Percentiles rank a stretch among this genome's conserved stretches.
These are phyloP conservation scores for Aspergillus sp. DNA, from an alignment of 2,329 filamentous ascomycete species.

Conservation along the genomic window DNA sequence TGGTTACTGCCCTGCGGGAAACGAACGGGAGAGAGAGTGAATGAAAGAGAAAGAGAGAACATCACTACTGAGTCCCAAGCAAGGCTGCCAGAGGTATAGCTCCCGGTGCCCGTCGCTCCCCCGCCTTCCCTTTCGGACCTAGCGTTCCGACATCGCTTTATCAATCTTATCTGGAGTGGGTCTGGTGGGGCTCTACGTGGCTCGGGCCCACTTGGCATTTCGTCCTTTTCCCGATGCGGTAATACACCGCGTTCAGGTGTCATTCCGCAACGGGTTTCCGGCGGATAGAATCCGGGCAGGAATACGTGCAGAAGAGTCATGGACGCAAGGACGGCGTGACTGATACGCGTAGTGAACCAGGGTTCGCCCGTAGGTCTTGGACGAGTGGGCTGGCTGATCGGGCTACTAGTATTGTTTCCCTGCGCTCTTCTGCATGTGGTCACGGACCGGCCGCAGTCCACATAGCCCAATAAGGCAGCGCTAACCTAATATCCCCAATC, in stretches of 20 bases:
- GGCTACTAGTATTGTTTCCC: too few relatives aligned
- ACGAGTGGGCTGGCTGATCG: too few relatives aligned
- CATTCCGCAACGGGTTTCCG: neutral
- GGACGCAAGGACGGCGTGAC: too few relatives aligned
- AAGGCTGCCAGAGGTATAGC: too few relatives aligned
- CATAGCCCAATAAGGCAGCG: too few relatives aligned
- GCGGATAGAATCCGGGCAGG: too few relatives aligned
- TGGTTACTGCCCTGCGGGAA: neutral
- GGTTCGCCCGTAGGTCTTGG: too few relatives aligned
- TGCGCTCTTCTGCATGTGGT: too few relatives aligned
- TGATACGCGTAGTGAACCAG: too few relatives aligned
- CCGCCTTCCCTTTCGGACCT: neutral
- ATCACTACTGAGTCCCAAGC: neutral
- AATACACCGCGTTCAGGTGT: neutral
- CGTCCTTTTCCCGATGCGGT: neutral
- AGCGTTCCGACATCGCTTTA: constrained; percentile 1
- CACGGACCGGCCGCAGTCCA: too few relatives aligned
- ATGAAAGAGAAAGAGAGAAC: neutral
- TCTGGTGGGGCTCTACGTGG: neutral
- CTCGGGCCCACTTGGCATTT: neutral
- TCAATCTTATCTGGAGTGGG: neutral
- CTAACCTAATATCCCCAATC: neutral
- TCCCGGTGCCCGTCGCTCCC: neutral
- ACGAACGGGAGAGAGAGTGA: neutral
- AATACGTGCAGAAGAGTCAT: too few relatives aligned